Base-by-base conservation (phyloP, 2,329 filamentous ascomycete species). In the Trichoderma cornu-damae region DNA sequence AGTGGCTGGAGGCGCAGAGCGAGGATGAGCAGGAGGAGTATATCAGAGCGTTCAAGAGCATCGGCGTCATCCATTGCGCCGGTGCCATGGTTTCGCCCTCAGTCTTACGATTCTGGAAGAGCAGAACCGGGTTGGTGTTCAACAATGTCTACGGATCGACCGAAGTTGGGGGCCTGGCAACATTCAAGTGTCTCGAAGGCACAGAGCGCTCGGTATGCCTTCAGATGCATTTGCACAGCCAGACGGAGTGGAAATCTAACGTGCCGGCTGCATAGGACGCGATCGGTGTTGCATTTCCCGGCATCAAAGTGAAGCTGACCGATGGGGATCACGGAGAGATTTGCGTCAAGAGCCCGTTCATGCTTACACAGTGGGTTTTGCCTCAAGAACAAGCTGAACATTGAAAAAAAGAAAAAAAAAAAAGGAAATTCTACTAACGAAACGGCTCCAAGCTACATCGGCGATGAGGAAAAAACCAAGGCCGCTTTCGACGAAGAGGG, bases 401-500 rank as follows among this genome's bases (percentile, higher is more conserved):
- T n/a, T n/a, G n/a, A n/a, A n/a, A n/a, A n/a, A n/a, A n/a, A n/a
- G n/a, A n/a, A n/a, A n/a, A n/a, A n/a, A n/a, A n/a, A n/a, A n/a
- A 6, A 20, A 14, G n/a, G 20, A 38, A 9, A 34, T 2, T 35
- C 11, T 18, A 2, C 43, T 40, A 47, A 50, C 24, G 2, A 8
- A 2, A 8, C 8, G 30, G n/a, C 11, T 24, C 7, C n/a, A 43
- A 65, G 64, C 32, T 65, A 66, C 22, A 49, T 66, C 18, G 63
- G 59, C 2, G 51, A 93, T 72, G 79, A 84, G 0, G 88, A 86
- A 60, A 89, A 95, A 77, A 96, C 90, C 1, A 74, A 77, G 54
- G 90, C 90, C 70, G 80, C 86, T 0, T 79, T 96, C 51, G 89
- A 90, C 6, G 79, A 84, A 24, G 89, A 96, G 61, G 92, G 91